Conservation (phyloP, 768 basidiomycete genomes). For the Rubroboletus satanas region DNA sequence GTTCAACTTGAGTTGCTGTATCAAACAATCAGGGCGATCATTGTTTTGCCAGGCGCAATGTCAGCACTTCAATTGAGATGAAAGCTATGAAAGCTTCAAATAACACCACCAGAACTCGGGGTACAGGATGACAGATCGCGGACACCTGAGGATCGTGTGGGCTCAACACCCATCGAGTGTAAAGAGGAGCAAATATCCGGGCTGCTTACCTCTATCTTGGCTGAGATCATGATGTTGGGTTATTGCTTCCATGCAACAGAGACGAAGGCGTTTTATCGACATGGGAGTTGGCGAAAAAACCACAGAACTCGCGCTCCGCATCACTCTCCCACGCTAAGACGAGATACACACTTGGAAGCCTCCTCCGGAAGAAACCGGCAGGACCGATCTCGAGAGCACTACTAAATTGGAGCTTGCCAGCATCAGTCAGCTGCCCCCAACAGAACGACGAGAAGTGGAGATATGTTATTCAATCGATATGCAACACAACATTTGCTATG, state of each 20-base stretch:
- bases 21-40: no score
- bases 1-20: not conserved
- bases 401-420: not conserved
- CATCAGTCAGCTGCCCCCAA: not conserved
- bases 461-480: conserved; percentile 14
- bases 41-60: not conserved
- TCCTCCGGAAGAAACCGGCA: not conserved
- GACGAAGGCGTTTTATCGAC: not conserved
- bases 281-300: not conserved
- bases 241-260: not conserved
- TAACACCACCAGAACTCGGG: not conserved
- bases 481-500: conserved; percentile 29
- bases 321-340: not conserved
- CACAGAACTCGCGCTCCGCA: not conserved
- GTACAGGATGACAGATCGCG: not conserved
- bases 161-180: not conserved
- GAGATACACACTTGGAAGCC: not conserved
- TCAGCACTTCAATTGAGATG: not conserved
- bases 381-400: not conserved
- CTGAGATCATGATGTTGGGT: not conserved
- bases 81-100: not conserved
- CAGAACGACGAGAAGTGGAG: not conserved
- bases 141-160: not conserved
- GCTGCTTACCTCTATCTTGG: not conserved
- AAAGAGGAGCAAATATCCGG: not conserved